phyloP scores from a whole-genome alignment of 768 basidiomycete species.

The Boletus sensibilis region DNA sequence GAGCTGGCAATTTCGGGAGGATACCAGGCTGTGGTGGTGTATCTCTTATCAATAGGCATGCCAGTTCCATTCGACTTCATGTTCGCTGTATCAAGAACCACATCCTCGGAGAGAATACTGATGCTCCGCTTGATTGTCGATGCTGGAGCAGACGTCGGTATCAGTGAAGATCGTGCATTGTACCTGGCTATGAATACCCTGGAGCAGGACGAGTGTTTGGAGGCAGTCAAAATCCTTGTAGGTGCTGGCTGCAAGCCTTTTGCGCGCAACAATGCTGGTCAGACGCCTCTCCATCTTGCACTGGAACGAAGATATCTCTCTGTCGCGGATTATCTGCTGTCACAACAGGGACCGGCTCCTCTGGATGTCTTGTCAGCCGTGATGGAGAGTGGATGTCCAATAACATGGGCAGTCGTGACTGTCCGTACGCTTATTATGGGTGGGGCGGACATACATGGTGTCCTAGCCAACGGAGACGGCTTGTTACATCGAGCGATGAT shows the following conservation, averaged over 20 bases:
- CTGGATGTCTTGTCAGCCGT: neutral
- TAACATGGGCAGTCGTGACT: neutral
- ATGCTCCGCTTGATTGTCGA: neutral
- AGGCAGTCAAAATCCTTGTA: neutral
- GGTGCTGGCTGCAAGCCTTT: neutral
- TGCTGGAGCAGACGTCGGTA: neutral
- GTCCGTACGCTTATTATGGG: neutral
- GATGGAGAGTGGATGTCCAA: neutral
- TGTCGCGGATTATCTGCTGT: slow-evolving; percentile 1
- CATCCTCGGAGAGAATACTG: neutral
- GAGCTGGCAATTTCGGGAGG: slow-evolving; percentile 1
- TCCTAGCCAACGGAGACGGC: neutral
- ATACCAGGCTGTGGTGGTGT: neutral
- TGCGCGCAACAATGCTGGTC: neutral
- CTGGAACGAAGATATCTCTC: neutral
- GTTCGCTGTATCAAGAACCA: neutral
- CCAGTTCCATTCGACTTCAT: neutral
- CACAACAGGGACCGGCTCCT: neutral
- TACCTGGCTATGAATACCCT: neutral
- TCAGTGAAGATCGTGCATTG: neutral
- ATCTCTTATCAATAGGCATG: neutral
- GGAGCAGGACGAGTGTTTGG: neutral
- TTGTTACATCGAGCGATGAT: neutral
- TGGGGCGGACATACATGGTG: neutral
- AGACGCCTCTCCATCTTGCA: slow-evolving; percentile 3